Conservation (phyloP, 306 rosid species). For the Fragaria nilgerrensis region DNA sequence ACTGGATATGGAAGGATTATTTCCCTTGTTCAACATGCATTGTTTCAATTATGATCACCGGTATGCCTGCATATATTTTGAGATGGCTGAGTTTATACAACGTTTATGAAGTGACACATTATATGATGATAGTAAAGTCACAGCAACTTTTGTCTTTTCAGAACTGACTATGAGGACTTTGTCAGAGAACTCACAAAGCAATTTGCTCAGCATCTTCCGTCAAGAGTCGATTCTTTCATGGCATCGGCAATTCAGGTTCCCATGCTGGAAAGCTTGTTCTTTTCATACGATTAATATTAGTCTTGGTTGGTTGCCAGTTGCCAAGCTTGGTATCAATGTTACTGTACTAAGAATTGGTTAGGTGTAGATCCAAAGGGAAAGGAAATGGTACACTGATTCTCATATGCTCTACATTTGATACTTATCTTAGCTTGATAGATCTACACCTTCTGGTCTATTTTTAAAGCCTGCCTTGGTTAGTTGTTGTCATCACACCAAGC, state of each 20-base stretch:
- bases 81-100: conserved; percentile 18
- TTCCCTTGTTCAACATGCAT: conserved; percentile 49
- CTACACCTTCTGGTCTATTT: background rate
- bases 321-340: background rate
- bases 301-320: background rate
- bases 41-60: conserved; percentile 84
- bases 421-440: background rate
- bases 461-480: background rate
- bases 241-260: conserved; percentile 76
- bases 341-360: background rate
- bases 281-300: background rate
- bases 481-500: background rate
- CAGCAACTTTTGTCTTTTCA: conserved; percentile 33
- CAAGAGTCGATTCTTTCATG: conserved; percentile 79
- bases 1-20: conserved; percentile 64
- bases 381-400: background rate
- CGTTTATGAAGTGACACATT: background rate
- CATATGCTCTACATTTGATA: background rate
- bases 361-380: background rate
- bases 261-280: conserved; percentile 16
- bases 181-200: conserved; percentile 79
- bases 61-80: conserved; percentile 36
- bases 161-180: conserved; percentile 79
- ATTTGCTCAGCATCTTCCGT: conserved; percentile 65
- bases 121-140: background rate